These are phyloP conservation scores for Apiotrichum porosum DNA, from an alignment of 1,284 basidiomycete species.

Conservation along the genomic window DNA sequence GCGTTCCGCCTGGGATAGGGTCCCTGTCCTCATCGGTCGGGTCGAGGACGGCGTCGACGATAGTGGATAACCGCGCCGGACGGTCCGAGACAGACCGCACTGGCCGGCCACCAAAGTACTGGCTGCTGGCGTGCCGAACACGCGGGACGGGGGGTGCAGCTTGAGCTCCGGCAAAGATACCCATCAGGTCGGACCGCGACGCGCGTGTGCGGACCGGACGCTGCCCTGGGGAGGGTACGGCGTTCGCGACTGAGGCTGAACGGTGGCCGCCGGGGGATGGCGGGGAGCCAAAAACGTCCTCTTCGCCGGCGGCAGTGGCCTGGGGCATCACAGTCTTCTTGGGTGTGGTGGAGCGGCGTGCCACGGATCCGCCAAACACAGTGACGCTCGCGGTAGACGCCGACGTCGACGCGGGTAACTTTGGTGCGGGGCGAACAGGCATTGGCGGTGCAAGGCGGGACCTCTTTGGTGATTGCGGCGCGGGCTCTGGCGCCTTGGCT, in stretches of 20 bases:
- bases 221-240: not conserved
- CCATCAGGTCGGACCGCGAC: conserved; percentile 49
- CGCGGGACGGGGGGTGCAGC: conserved; percentile 47
- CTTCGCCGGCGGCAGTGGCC: not conserved
- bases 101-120: conserved; percentile 29
- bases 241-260: not conserved
- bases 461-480: conserved; percentile 7
- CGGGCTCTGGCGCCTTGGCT: conserved; percentile 14
- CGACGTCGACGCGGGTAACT: conserved; percentile 71
- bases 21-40: conserved; percentile 44
- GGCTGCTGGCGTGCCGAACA: conserved; percentile 32
- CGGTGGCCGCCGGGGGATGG: not conserved
- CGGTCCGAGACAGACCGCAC: conserved; percentile 4
- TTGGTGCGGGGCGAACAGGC: conserved; percentile 60
- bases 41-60: conserved; percentile 74
- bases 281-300: conserved; percentile 1
- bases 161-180: conserved; percentile 77
- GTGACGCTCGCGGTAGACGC: conserved; percentile 85
- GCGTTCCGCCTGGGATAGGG: conserved; percentile 31
- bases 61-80: conserved; percentile 54
- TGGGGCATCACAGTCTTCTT: not conserved
- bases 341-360: conserved; percentile 57
- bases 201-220: conserved; percentile 21
- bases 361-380: conserved; percentile 73
- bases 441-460: conserved; percentile 62